Evolutionary conservation across 257 asterid species (phyloP), one percentile per base, ranked within the genome.

Genomic region (Knoxia roxburghii): DNA sequence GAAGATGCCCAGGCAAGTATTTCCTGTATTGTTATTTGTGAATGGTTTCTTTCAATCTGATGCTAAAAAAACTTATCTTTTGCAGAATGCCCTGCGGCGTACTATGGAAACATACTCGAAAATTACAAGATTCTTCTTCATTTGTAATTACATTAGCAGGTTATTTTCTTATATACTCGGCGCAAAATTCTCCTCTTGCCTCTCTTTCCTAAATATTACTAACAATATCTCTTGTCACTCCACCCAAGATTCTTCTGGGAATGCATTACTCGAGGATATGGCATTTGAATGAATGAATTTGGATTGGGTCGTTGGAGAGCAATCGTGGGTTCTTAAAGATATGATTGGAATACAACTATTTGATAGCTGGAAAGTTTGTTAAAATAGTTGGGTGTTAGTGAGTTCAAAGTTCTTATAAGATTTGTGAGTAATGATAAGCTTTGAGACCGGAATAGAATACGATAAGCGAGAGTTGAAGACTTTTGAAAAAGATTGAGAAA

Each of bases 81-180:
- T 72, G 81, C 84, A 93, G 97, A 93, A 93, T 82, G 99, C 99
- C 65, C 73, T 93, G 82, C 82, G 97, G 35, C 99, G 97, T 58
- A 90, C 99, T 15, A 93, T 90, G 99, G 99, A 93, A 75, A 93
- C 96, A 14, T 82, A 90, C 82, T 83, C 99, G 18, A 93, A 86
- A 82, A 95, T 93, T 32, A 90, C 99, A 46, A 90, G 99, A 80
- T 93, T 93, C 79, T 90, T 93, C 91, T 93, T 93, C 88, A 88
- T 93, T 43, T 93, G 97, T 76, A 93, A 90, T 76, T 93, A 93
- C 84, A 80, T 93, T 79, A 93, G 97, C 95, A 90, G 99, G 99
- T 90, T 61, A 68, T 18, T 53, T 66, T 4, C 46, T 72, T 39
- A 4, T n/a, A n/a, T n/a, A n/a, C n/a, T n/a, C n/a, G n/a, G n/a